Evolutionary conservation across 148 eudicot species (phyloP).

Genomic region (Amaranthus hypochondriacus): DNA sequence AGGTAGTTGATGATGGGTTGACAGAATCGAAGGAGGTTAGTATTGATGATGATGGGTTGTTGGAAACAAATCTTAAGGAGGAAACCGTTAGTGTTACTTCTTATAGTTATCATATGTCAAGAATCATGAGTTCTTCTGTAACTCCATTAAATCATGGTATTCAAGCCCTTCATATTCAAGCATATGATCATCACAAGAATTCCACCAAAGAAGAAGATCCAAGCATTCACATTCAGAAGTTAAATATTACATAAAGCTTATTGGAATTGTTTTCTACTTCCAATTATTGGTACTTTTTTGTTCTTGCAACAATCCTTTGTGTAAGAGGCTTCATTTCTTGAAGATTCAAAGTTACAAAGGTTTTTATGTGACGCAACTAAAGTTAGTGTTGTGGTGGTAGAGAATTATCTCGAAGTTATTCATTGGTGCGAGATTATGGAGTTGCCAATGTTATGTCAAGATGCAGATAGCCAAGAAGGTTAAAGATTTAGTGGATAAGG

Average conservation of each 20-base stretch:
- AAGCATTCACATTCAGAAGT: conserved; percentile 18
- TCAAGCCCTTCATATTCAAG: conserved; percentile 17
- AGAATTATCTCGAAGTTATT: conserved; percentile 74
- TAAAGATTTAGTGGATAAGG: conserved; percentile 38
- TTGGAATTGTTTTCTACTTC: conserved; percentile 29
- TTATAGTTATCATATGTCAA: conserved; percentile 35
- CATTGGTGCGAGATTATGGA: conserved; percentile 71
- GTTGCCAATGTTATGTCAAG: conserved; percentile 78
- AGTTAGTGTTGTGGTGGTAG: conserved; percentile 73
- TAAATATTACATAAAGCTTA: conserved; percentile 11
- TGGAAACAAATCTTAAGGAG: conserved; percentile 21
- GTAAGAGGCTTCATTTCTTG: conserved; percentile 31
- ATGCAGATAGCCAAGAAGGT: conserved; percentile 55
- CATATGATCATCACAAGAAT: conserved; percentile 26
- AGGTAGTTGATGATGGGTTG: conserved; percentile 28
- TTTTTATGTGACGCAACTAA: conserved; percentile 60
- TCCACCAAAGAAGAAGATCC: conserved; percentile 27
- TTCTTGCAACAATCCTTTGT: conserved; percentile 26
- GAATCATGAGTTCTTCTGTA: conserved; percentile 21
- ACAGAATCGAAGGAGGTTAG: conserved; percentile 5
- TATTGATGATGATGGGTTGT: no score
- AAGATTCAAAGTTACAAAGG: conserved; percentile 68
- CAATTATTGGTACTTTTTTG: conserved; percentile 31
- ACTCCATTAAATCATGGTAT: background rate
- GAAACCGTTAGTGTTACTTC: conserved; percentile 17